A percentile compares a stretch with the other conserved stretches of the same genome.
Conservation (phyloP, 106 monocot species). For the Phalaenopsis equestris region DNA sequence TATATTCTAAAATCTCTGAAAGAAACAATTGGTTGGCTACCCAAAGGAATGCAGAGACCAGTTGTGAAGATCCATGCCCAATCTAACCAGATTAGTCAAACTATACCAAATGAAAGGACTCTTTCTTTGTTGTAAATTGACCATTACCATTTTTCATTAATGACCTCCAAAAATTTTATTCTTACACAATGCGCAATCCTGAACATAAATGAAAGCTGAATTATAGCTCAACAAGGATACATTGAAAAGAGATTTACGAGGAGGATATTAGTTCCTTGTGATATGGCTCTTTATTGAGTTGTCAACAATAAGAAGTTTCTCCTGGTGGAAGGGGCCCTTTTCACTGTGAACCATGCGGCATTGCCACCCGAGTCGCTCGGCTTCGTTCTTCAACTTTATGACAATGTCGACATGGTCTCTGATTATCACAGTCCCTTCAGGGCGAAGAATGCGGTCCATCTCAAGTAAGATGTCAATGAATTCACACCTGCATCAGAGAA, state of each 20-base stretch:
- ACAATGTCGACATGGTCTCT: conserved; percentile 51
- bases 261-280: not conserved
- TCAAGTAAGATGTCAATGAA: conserved; percentile 54
- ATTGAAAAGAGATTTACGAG: not conserved
- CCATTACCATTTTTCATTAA: too few species aligned
- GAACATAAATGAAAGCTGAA: not conserved
- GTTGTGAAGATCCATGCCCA: too few species aligned
- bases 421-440: conserved; percentile 58
- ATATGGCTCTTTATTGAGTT: conserved; percentile 22
- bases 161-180: not conserved
- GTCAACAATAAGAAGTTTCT: conserved; percentile 66
- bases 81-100: too few species aligned
- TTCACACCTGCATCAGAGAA: conserved; percentile 41
- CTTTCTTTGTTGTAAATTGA: too few species aligned
- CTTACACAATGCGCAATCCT: not conserved
- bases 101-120: too few species aligned
- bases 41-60: too few species aligned
- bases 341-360: conserved; percentile 46
- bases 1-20: too few species aligned
- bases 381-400: conserved; percentile 34
- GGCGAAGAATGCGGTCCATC: conserved; percentile 69
- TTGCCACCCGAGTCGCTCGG: conserved; percentile 44
- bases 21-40: too few species aligned
- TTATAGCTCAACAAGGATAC: not conserved
- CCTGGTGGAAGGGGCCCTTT: conserved; percentile 41